Conservation (phyloP, 2,329 filamentous ascomycete genomes). For the Talaromyces sp. region DNA sequence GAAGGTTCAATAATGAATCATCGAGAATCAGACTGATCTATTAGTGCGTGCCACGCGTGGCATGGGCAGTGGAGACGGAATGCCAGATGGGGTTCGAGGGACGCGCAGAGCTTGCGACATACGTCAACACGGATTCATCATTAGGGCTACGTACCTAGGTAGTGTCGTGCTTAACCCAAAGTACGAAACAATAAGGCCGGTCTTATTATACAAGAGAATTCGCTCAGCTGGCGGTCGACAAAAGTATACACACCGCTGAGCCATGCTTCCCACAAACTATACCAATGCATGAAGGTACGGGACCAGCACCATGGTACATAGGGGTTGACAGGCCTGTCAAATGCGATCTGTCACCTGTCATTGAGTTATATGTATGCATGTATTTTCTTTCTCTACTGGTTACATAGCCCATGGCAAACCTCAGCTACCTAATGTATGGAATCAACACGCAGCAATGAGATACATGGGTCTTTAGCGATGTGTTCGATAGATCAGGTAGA, state of each 20-base stretch:
- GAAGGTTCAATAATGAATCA: not conserved
- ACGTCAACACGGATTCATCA: not conserved
- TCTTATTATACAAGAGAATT: too few species aligned
- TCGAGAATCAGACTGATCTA: not conserved
- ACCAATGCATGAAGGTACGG: not conserved
- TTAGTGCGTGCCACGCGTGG: conserved; percentile 3
- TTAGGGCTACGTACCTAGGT: not conserved
- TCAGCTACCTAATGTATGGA: not conserved
- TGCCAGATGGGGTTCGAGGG: not conserved
- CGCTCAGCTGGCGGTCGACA: not conserved
- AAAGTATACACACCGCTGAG: not conserved
- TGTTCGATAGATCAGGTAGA: not conserved
- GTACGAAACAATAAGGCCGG: not conserved
- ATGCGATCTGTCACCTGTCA: not conserved
- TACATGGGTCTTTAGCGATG: not conserved
- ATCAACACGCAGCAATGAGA: not conserved
- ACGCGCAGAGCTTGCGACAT: not conserved
- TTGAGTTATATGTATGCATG: not conserved
- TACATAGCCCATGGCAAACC: not conserved
- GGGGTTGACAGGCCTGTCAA: not conserved
- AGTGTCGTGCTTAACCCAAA: not conserved
- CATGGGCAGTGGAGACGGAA: conserved; percentile 5
- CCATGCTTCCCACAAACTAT: not conserved
- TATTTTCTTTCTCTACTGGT: not conserved
- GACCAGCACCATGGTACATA: not conserved